phyloP scores from a whole-genome alignment of 495 filamentous ascomycete genomes.

The Schizothecium vesticola region DNA sequence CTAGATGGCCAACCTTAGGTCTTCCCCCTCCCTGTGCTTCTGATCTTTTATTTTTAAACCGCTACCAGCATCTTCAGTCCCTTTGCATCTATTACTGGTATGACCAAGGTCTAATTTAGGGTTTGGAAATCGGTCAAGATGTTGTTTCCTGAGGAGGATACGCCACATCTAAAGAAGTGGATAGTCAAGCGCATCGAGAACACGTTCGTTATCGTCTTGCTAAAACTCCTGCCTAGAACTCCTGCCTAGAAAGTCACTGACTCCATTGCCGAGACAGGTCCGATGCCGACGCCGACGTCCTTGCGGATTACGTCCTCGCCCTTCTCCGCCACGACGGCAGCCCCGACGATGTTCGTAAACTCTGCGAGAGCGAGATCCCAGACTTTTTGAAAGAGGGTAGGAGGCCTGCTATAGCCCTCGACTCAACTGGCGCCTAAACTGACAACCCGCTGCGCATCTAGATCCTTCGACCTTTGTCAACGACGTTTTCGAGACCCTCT shows the following conservation, averaged over 20 bases:
- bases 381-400: conserved; percentile 84
- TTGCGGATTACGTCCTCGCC: conserved; percentile 94
- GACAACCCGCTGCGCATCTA: conserved; percentile 20
- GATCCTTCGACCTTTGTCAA: conserved; percentile 75
- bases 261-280: conserved; percentile 52
- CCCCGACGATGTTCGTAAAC: conserved; percentile 63
- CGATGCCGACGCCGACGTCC: conserved; percentile 90
- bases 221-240: too few species aligned
- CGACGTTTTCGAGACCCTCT: conserved; percentile 72
- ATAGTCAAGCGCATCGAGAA: conserved; percentile 85
- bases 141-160: conserved; percentile 75
- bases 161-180: conserved; percentile 74
- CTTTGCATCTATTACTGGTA: neutral
- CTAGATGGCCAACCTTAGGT: neutral
- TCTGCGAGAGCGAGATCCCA: conserved; percentile 71
- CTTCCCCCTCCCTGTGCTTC: neutral
- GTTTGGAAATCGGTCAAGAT: conserved; percentile 39
- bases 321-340: conserved; percentile 76
- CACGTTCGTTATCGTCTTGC: conserved; percentile 56
- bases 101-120: neutral
- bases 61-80: neutral
- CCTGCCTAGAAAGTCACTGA: neutral
- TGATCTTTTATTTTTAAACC: neutral
- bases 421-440: neutral
- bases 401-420: conserved; percentile 15